Conservation (phyloP, 140 eudicot species). For the Anethum foeniculum region DNA sequence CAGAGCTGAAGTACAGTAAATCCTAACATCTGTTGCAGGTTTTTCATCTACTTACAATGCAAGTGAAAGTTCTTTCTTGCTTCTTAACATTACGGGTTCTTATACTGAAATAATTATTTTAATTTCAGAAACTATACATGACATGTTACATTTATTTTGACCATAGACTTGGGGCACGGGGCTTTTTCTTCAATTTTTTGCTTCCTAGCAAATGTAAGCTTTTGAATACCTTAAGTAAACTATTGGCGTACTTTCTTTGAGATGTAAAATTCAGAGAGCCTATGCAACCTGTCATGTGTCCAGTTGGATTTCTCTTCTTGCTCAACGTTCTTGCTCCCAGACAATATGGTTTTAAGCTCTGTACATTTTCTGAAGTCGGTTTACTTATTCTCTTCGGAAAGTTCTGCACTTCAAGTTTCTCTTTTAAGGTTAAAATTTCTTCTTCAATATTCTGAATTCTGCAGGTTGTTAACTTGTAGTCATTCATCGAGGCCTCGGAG, state of each 20-base stretch:
- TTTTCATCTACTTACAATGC: neutral
- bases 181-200: conserved; percentile 49
- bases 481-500: conserved; percentile 42
- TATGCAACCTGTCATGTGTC: conserved; percentile 41
- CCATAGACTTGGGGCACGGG: conserved; percentile 13
- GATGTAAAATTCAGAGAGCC: conserved; percentile 79
- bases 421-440: conserved; percentile 11
- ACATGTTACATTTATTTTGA: conserved; percentile 32
- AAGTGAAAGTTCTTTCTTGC: neutral
- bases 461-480: conserved; percentile 68
- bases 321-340: conserved; percentile 54
- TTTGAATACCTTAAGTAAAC: conserved; percentile 56
- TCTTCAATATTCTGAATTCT: conserved; percentile 83
- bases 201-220: conserved; percentile 63
- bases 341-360: conserved; percentile 28
- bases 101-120: neutral
- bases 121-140: conserved; percentile 1
- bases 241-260: conserved; percentile 60
- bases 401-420: conserved; percentile 48
- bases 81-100: neutral
- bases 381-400: conserved; percentile 33
- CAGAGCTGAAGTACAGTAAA: neutral
- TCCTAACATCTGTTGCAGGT: neutral
- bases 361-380: conserved; percentile 8
- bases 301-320: conserved; percentile 54